Conservation (phyloP, 2,329 filamentous ascomycete genomes). For the Sordariomycetes sp. region DNA sequence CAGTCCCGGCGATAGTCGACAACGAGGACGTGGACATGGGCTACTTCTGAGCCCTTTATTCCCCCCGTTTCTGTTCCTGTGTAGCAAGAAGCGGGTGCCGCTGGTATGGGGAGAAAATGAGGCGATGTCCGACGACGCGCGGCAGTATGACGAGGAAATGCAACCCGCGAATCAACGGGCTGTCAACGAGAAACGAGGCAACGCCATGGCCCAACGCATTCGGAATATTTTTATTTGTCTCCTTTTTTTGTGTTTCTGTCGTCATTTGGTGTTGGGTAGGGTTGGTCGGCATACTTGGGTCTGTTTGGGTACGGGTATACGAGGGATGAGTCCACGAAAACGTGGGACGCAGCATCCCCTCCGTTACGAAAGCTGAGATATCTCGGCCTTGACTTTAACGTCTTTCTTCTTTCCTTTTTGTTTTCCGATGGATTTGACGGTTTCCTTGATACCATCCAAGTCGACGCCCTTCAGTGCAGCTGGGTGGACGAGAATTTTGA, state of each 20-base stretch:
- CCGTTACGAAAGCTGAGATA: constrained; percentile 1
- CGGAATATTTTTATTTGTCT: background rate
- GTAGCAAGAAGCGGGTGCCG: background rate
- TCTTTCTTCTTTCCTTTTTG: constrained; percentile 18
- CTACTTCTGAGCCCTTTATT: background rate
- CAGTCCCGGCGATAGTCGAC: background rate
- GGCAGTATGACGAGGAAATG: background rate
- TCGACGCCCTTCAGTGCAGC: constrained; percentile 18
- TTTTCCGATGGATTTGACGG: constrained; percentile 22
- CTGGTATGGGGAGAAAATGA: background rate
- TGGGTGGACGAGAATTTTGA: constrained; percentile 22
- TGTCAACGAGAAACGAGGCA: background rate
- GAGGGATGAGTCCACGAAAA: background rate
- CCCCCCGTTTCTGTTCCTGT: background rate
- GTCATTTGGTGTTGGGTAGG: background rate
- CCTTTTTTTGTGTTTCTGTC: background rate
- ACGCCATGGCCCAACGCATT: background rate
- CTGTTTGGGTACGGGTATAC: background rate
- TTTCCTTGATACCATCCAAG: constrained; percentile 19
- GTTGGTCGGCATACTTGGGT: background rate
- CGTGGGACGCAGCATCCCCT: background rate
- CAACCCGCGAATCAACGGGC: background rate
- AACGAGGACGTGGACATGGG: background rate
- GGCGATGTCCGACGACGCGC: background rate
- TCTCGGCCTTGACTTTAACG: constrained; percentile 19